Conservation (phyloP, 2,329 filamentous ascomycete species). For the Teratosphaeria zuluensis region DNA sequence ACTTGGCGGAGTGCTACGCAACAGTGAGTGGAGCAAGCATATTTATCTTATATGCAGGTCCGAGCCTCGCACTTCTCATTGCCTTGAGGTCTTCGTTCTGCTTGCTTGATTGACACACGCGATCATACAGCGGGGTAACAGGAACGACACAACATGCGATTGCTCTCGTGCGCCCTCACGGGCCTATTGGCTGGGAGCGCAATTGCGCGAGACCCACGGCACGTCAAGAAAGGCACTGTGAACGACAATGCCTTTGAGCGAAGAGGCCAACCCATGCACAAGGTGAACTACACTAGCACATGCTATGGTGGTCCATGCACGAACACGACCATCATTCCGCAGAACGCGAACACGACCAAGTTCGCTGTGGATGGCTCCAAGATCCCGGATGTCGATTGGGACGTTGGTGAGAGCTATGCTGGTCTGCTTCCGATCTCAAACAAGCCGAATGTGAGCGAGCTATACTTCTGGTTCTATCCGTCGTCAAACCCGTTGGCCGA, state of each 20-base stretch:
- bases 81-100: neutral
- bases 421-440: constrained; percentile 24
- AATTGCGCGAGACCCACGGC: neutral
- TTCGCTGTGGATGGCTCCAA: constrained; percentile 21
- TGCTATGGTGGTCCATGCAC: constrained; percentile 9
- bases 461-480: constrained; percentile 45
- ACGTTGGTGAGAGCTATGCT: constrained; percentile 27
- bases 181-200: neutral
- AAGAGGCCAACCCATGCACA: neutral
- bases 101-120: neutral
- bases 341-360: constrained; percentile 37
- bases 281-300: neutral
- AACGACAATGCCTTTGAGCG: neutral
- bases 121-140: neutral
- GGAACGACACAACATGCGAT: neutral
- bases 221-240: neutral
- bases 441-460: constrained; percentile 19
- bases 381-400: constrained; percentile 26
- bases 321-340: constrained; percentile 28
- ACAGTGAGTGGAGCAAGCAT: neutral
- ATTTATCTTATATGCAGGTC: neutral
- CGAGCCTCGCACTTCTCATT: neutral
- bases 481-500: constrained; percentile 28
- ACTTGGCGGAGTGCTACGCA: neutral
- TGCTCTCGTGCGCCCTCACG: neutral